Conservation (phyloP, 305 asterid genomes). For the Fraxinus nigra region DNA sequence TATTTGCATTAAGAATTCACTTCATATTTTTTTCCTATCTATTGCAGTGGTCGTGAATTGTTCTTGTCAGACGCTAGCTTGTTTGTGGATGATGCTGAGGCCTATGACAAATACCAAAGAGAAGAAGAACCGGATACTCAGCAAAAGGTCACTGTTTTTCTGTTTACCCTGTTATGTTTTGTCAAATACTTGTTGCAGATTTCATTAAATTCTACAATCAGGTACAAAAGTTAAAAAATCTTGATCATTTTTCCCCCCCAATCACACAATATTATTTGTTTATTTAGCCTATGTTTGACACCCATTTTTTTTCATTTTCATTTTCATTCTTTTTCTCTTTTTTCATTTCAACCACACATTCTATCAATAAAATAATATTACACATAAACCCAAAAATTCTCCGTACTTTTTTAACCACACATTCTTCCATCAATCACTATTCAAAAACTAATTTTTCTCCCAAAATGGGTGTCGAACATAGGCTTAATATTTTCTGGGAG, state of each 20-base stretch:
- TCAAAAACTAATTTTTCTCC: too few species aligned
- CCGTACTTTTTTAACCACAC: too few species aligned
- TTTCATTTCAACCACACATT: too few species aligned
- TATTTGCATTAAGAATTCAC: conserved; percentile 13
- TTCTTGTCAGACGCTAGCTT: conserved; percentile 78
- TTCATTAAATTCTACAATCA: conserved; percentile 3
- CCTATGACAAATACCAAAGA: conserved; percentile 76
- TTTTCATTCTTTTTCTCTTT: too few species aligned
- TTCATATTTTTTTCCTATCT: conserved; percentile 25
- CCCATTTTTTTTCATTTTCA: too few species aligned
- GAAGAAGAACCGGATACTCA: conserved; percentile 47
- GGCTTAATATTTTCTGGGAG: not conserved
- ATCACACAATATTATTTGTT: not conserved
- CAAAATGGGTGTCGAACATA: too few species aligned
- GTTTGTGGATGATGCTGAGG: conserved; percentile 92
- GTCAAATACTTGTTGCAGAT: conserved; percentile 2
- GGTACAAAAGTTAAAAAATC: not conserved
- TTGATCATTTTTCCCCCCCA: too few species aligned
- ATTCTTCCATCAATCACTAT: too few species aligned
- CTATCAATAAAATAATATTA: too few species aligned
- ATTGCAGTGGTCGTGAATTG: conserved; percentile 93
- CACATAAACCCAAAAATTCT: too few species aligned
- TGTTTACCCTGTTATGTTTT: conserved; percentile 11
- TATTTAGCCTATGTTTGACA: too few species aligned
- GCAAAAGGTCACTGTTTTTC: conserved; percentile 42